Conservation (phyloP, 768 basidiomycete species). For the Calocera cornea region DNA sequence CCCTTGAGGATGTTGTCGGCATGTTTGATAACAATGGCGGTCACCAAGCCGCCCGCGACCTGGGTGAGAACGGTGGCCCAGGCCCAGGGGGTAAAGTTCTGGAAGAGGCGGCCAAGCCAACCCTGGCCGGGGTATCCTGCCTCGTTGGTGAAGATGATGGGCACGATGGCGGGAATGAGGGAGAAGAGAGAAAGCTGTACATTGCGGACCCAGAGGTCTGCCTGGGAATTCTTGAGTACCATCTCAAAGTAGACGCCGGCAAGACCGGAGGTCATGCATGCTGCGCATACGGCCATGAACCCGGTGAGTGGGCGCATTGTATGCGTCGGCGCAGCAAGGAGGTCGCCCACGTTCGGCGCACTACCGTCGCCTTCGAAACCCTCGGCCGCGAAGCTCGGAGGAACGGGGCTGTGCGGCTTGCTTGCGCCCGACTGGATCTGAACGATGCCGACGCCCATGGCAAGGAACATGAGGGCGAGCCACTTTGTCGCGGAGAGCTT, state of each 20-base stretch:
- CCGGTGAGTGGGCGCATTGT: slow-evolving; percentile 74
- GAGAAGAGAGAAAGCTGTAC: slow-evolving; percentile 92
- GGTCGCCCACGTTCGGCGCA: slow-evolving; percentile 25
- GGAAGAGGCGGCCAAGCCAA: slow-evolving; percentile 46
- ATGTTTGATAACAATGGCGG: slow-evolving; percentile 89
- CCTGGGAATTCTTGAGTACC: slow-evolving; percentile 80
- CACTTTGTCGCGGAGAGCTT: slow-evolving; percentile 64
- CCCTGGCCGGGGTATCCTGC: slow-evolving; percentile 20
- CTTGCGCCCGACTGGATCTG: slow-evolving; percentile 60
- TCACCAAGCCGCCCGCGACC: slow-evolving; percentile 82
- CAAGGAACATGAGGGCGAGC: slow-evolving; percentile 71
- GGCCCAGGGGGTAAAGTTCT: slow-evolving; percentile 80
- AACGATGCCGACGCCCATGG: slow-evolving; percentile 77
- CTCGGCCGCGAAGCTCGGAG: slow-evolving; percentile 4
- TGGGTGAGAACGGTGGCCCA: slow-evolving; percentile 82
- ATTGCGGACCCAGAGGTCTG: slow-evolving; percentile 92
- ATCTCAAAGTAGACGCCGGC: slow-evolving; percentile 98
- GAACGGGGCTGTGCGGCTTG: slow-evolving; percentile 4
- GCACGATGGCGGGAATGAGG: slow-evolving; percentile 71
- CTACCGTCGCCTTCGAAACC: slow-evolving; percentile 11
- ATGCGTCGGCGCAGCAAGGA: slow-evolving; percentile 20
- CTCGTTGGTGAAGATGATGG: slow-evolving; percentile 42
- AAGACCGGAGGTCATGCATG: slow-evolving; percentile 90
- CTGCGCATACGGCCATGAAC: slow-evolving; percentile 76
- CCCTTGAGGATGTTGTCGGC: slow-evolving; percentile 86